phyloP scores from a whole-genome alignment of 768 basidiomycete species.

The Sporobolomyces phaffii region DNA sequence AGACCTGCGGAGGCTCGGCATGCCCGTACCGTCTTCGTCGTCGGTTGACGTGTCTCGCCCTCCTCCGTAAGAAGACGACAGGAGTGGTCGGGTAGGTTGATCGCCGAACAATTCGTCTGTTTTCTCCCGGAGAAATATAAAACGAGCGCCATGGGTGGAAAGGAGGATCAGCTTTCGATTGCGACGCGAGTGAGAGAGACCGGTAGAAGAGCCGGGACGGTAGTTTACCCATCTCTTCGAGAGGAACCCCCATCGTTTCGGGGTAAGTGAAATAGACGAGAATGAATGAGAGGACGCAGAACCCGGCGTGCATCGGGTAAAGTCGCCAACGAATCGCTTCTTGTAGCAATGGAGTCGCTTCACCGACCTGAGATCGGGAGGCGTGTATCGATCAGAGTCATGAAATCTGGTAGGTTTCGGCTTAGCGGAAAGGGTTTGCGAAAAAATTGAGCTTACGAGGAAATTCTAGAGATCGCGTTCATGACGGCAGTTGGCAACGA shows the following conservation, averaged over 20 bases:
- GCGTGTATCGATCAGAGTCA: no score
- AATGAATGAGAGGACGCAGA: slow-evolving; percentile 51
- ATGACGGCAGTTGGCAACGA: no score
- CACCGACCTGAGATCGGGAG: slow-evolving; percentile 22
- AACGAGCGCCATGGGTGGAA: no score
- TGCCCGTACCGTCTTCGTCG: no score
- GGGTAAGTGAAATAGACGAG: slow-evolving; percentile 67
- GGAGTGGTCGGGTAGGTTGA: not conserved
- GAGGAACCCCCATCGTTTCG: slow-evolving; percentile 41
- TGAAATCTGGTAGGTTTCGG: no score
- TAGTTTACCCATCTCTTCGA: slow-evolving; percentile 45
- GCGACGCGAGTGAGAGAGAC: no score
- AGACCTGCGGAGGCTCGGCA: slow-evolving; percentile 72
- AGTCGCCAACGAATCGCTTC: slow-evolving; percentile 81
- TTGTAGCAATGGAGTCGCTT: slow-evolving; percentile 48
- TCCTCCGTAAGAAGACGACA: not conserved
- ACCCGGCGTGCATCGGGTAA: slow-evolving; percentile 92
- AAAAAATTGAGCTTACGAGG: not conserved
- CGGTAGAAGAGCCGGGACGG: no score
- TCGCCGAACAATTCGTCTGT: slow-evolving; percentile 38
- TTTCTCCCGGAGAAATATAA: not conserved
- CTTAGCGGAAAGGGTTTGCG: not conserved
- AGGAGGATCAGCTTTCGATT: not conserved
- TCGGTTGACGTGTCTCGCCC: no score
- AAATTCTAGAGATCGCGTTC: slow-evolving; percentile 26